Base-by-base conservation (phyloP, 306 rosid genomes). In the Luffa acutangula region DNA sequence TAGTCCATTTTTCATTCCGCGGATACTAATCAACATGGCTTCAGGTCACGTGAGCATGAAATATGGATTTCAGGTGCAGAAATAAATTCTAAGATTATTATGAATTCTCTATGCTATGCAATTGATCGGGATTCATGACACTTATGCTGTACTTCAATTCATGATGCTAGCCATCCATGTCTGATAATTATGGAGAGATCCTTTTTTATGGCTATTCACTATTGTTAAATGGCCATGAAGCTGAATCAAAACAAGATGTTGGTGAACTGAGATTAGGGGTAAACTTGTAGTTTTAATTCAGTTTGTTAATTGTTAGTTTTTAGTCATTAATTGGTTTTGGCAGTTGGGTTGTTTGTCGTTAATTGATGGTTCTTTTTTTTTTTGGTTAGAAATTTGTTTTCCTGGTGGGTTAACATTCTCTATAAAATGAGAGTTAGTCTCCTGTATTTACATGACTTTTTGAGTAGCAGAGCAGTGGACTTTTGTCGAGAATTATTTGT, bases 41-140 rank as follows among this genome's bases (percentile, higher is more conserved):
- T 89, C 98, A 46, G 97, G 98, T 73, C 98, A 92, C 53, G 89
- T 95, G 84, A 92, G 98, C 97, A 95, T 95, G 96, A 95, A 89
- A 82, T 95, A 92, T 85, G 97, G 97, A 54, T 91, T 95, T 81
- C 97, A 95, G 96, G 98, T 95, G 82, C 46, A 48, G 9, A 62
- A 43, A 46, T 59, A 20, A 12, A 41, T 57, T 36, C 54, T 48
- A 48, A 11, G 1, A 21, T 72, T 45, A 45, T 21, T 9, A 33
- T 48, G 18, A 46, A 46, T 20, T 13, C 13, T 0, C 57, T 21
- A 13, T 46, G 58, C 77, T 13, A 72, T 48, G 58, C 48, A 7
- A 14, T 72, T 48, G 59, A 48, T 48, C 21, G 31, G 77, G 41
- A 31, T 48, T 25, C 58, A 48, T 31, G 21, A 13, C 13, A 13